Conservation (phyloP, 2,329 filamentous ascomycete genomes). For the Plenodomus tracheiphilus region DNA sequence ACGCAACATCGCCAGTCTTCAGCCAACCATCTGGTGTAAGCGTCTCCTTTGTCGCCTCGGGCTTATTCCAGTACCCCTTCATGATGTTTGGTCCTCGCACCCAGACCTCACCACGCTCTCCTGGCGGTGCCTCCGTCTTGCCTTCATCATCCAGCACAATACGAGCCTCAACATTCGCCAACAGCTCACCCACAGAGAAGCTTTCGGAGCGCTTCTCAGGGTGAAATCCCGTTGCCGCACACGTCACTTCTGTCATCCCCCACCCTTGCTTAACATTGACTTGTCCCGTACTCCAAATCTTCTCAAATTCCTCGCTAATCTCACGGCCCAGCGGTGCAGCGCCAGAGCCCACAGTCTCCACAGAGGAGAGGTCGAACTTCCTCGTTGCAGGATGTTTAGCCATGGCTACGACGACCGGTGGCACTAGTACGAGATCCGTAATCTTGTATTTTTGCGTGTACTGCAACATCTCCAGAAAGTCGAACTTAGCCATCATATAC, state of each 20-base stretch:
- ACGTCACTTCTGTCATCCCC: slow-evolving; percentile 86
- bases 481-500: slow-evolving; percentile 79
- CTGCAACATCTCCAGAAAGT: slow-evolving; percentile 72
- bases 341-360: slow-evolving; percentile 64
- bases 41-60: slow-evolving; percentile 66
- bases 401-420: slow-evolving; percentile 73
- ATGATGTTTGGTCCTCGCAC: slow-evolving; percentile 72
- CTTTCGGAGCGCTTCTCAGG: slow-evolving; percentile 51
- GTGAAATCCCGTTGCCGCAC: slow-evolving; percentile 68
- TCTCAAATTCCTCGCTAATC: slow-evolving; percentile 57
- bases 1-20: slow-evolving; percentile 72
- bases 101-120: slow-evolving; percentile 71
- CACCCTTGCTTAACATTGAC: slow-evolving; percentile 71
- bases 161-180: slow-evolving; percentile 70
- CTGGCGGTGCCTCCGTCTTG: slow-evolving; percentile 51
- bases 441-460: slow-evolving; percentile 70
- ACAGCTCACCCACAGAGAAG: slow-evolving; percentile 66
- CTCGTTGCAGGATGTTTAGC: slow-evolving; percentile 69
- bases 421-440: slow-evolving; percentile 68
- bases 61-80: slow-evolving; percentile 76
- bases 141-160: slow-evolving; percentile 64
- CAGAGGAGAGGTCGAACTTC: slow-evolving; percentile 69
- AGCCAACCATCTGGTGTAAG: slow-evolving; percentile 68
- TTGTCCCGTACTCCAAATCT: slow-evolving; percentile 54
- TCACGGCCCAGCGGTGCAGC: slow-evolving; percentile 65